phyloP scores from a whole-genome alignment of 2,329 filamentous ascomycete species.

The Arthrocladium fulminans region DNA sequence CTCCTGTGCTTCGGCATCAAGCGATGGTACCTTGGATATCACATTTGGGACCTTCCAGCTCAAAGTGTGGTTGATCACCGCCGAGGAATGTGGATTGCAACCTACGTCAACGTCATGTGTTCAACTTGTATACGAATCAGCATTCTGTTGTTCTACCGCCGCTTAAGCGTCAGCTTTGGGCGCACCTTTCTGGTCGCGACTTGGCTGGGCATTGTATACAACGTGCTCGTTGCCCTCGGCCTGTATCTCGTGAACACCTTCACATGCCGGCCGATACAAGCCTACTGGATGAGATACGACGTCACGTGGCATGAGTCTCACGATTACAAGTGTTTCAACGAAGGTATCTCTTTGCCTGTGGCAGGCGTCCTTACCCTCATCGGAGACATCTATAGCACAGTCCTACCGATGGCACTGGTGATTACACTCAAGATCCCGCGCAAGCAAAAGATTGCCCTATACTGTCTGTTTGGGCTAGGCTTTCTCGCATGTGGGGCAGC shows the following conservation, averaged over 20 bases:
- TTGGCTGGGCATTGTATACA: slow-evolving; percentile 23
- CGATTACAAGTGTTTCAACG: slow-evolving; percentile 13
- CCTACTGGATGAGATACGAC: slow-evolving; percentile 21
- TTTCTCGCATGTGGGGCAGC: background rate
- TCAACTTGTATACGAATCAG: slow-evolving; percentile 18
- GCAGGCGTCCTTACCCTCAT: slow-evolving; percentile 18
- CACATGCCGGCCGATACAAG: slow-evolving; percentile 18
- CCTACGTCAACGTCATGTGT: slow-evolving; percentile 15
- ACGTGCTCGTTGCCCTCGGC: slow-evolving; percentile 15
- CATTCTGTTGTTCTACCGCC: slow-evolving; percentile 23
- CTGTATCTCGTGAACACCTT: slow-evolving; percentile 17
- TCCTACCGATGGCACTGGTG: slow-evolving; percentile 19
- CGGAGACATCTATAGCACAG: slow-evolving; percentile 21
- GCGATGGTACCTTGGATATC: slow-evolving; percentile 15
- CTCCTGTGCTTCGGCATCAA: slow-evolving; percentile 19
- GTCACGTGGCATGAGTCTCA: slow-evolving; percentile 14
- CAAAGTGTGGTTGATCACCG: slow-evolving; percentile 12
- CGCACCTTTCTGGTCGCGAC: slow-evolving; percentile 18
- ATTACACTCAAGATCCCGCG: slow-evolving; percentile 16
- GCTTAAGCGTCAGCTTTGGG: slow-evolving; percentile 20
- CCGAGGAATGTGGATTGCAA: slow-evolving; percentile 18
- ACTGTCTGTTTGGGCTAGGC: background rate
- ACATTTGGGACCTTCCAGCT: slow-evolving; percentile 21
- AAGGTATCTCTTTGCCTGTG: slow-evolving; percentile 15
- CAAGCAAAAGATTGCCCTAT: slow-evolving; percentile 17